Conservation (phyloP, 352 stramenopile species). For the Phytophthora aleatoria region DNA sequence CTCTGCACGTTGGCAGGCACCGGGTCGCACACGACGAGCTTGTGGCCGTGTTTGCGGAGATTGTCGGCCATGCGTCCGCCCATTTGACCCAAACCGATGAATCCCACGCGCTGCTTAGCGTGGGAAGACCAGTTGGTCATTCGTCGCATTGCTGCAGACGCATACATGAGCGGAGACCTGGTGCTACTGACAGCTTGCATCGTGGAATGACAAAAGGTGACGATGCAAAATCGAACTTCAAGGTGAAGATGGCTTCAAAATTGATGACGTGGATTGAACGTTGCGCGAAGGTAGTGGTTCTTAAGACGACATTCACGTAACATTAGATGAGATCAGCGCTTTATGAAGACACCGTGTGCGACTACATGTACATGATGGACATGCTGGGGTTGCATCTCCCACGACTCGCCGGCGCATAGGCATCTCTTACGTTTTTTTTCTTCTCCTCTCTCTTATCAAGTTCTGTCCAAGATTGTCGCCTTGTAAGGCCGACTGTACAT, state of each 20-base stretch:
- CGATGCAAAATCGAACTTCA: neutral
- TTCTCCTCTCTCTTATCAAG: conserved; percentile 2
- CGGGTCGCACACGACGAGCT: conserved; percentile 86
- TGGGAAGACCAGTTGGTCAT: neutral
- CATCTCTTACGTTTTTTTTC: neutral
- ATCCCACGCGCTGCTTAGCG: conserved; percentile 51
- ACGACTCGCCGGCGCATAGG: too few species aligned
- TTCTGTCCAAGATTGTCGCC: conserved; percentile 8
- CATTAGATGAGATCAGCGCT: neutral
- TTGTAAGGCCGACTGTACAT: neutral
- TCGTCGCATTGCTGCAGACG: neutral
- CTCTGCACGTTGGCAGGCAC: conserved; percentile 51
- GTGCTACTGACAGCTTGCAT: neutral
- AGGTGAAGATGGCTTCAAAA: conserved; percentile 1
- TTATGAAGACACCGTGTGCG: too few species aligned
- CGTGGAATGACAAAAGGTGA: neutral
- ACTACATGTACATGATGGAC: too few species aligned
- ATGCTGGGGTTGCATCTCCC: too few species aligned
- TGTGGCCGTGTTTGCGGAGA: conserved; percentile 79
- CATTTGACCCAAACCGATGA: conserved; percentile 97
- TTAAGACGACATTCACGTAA: conserved; percentile 3
- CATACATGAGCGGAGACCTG: neutral
- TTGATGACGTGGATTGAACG: conserved; percentile 8
- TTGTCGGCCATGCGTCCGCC: conserved; percentile 93
- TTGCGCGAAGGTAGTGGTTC: neutral